These are phyloP conservation scores for Globisporangium yorkense DNA, from an alignment of 352 stramenopile genomes.

Conservation along the genomic window DNA sequence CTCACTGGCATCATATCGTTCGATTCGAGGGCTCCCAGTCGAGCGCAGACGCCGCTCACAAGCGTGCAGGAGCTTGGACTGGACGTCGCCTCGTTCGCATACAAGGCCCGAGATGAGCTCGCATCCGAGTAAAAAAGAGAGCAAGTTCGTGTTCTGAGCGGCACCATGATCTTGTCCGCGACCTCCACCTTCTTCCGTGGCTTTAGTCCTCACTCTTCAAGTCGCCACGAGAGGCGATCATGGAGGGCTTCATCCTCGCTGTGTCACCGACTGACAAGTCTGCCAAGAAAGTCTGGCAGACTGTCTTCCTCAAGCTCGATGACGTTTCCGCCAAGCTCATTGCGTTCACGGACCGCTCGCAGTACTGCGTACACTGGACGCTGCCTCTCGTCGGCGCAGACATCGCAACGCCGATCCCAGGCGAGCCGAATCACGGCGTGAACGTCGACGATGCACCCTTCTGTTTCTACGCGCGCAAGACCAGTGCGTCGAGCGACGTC, in stretches of 20 bases:
- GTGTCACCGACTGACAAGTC: slow-evolving; percentile 22
- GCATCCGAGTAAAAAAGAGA: slow-evolving; percentile 4
- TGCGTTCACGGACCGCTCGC: slow-evolving; percentile 43
- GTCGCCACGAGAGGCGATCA: slow-evolving; percentile 6
- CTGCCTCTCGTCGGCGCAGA: slow-evolving; percentile 41
- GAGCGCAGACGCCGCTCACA: slow-evolving; percentile 20
- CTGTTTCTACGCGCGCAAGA: slow-evolving; percentile 53
- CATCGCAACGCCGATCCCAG: slow-evolving; percentile 49
- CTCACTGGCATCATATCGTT: background rate
- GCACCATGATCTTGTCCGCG: background rate
- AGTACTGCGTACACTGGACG: slow-evolving; percentile 44
- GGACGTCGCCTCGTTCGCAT: slow-evolving; percentile 49
- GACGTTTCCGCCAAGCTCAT: slow-evolving; percentile 62
- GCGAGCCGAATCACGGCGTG: slow-evolving; percentile 38
- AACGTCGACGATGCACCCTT: slow-evolving; percentile 41
- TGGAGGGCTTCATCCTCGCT: slow-evolving; percentile 47
- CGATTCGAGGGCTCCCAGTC: slow-evolving; percentile 4
- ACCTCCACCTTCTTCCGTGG: background rate
- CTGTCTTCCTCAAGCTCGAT: slow-evolving; percentile 51
- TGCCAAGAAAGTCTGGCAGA: slow-evolving; percentile 40
- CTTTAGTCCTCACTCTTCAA: slow-evolving; percentile 4
- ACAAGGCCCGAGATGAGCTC: slow-evolving; percentile 22
- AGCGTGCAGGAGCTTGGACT: slow-evolving; percentile 46
- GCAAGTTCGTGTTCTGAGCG: background rate
- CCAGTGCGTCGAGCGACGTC: slow-evolving; percentile 24